Base-by-base conservation (phyloP, 208 protist species). In the Wallacemonas sp. region DNA sequence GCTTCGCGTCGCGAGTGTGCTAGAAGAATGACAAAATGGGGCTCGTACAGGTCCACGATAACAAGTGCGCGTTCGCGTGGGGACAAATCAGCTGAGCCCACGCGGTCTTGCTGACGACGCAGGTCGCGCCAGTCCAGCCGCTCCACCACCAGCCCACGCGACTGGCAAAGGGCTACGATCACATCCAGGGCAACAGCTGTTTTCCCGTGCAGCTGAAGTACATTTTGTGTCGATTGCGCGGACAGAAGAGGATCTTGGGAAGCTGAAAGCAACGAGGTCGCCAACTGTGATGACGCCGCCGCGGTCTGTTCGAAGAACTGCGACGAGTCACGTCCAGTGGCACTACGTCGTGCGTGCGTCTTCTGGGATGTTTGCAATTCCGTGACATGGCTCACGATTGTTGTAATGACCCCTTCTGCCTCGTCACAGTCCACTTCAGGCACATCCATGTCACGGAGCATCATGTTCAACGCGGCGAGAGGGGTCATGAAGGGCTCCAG, bases 401-500 rank as follows among this genome's bases (percentile, higher is more conserved):
- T 64, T 1, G 58, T 55, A 14, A 84, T 71, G 3, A 67, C 81
- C 1, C 27, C 74, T 1, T 21, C 42, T 8, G 75, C 76, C 60
- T 88, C 81, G 19, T 24, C 63, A 1, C 15, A 0, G 1, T 71
- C 62, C 8, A 88, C 66, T 21, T 46, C 27, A 0, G 22, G 63
- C 54, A 72, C 68, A 9, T 58, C 21, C 19, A 92, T 62, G 39
- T 88, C 70, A 1, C 45, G 28, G 69, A 92, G 81, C 44, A 87
- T 58, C 38, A 82, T 72, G 46, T 92, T 89, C 17, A 92, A 31
- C 6, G 73, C 77, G 21, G 39, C 62, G 19, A 92, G 74, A 34
- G 82, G 79, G 1, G 81, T 80, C 33, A 87, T 70, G 66, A 80
- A 31, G 1, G 74, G 86, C 47, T 92, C 86, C 5, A 75, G 51